phyloP scores from a whole-genome alignment of 31 red algal species.

The Asparagopsis taxiformis region DNA sequence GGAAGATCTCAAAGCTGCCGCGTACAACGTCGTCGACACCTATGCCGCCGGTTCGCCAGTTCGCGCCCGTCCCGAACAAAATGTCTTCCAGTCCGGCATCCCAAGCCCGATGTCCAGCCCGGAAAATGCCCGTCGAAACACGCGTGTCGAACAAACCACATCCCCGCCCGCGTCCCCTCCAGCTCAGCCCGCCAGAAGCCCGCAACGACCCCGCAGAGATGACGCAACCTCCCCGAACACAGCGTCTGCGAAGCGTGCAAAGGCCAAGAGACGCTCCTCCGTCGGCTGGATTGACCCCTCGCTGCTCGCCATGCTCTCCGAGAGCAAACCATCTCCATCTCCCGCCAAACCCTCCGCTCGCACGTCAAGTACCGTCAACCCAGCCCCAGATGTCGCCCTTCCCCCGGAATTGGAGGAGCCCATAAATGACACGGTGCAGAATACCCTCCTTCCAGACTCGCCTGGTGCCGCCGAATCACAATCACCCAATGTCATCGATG shows the following conservation, averaged over 20 bases:
- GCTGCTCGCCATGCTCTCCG: neutral
- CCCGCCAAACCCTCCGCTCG: neutral
- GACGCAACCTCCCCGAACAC: neutral
- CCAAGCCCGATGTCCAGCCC: neutral
- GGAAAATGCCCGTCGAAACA: neutral
- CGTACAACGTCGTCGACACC: slow-evolving; percentile 7
- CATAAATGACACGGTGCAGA: no score
- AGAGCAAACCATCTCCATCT: neutral
- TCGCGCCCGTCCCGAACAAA: neutral
- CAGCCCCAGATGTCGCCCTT: no score
- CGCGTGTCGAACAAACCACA: neutral
- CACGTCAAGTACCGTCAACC: no score
- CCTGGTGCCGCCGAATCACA: no score
- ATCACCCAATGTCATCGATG: no score
- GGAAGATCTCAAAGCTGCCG: slow-evolving; percentile 28
- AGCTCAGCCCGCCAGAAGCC: neutral
- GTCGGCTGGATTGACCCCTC: slow-evolving; percentile 14
- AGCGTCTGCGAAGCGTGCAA: neutral
- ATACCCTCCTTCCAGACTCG: no score
- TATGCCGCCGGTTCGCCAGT: neutral
- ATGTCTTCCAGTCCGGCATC: slow-evolving; percentile 2
- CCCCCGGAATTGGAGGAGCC: no score
- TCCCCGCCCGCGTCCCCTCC: neutral
- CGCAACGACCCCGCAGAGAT: neutral
- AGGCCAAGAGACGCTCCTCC: neutral